These are phyloP conservation scores for Leccinum pallidistipes DNA, from an alignment of 1,284 basidiomycete species.

Conservation along the genomic window DNA sequence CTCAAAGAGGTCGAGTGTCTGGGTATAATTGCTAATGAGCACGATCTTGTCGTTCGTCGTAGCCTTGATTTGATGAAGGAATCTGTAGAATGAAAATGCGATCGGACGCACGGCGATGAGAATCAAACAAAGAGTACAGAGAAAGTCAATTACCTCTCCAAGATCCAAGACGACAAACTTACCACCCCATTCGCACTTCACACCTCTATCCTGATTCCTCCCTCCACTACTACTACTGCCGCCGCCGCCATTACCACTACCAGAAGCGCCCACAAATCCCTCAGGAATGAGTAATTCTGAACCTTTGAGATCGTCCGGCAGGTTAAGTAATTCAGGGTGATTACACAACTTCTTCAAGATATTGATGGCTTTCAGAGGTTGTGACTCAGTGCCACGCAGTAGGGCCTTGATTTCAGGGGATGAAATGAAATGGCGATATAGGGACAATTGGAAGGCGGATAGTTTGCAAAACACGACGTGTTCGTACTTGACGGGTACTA, in stretches of 20 bases:
- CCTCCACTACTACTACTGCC: slow-evolving; percentile 39
- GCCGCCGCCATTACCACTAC: slow-evolving; percentile 18
- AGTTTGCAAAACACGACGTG: slow-evolving; percentile 97
- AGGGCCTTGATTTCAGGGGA: slow-evolving; percentile 94
- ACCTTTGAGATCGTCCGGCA: slow-evolving; percentile 86
- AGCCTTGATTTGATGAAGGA: slow-evolving; percentile 79
- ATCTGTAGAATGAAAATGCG: slow-evolving; percentile 49
- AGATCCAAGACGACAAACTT: slow-evolving; percentile 95
- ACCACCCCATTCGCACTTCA: slow-evolving; percentile 82
- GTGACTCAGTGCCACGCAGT: slow-evolving; percentile 87
- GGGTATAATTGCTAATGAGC: slow-evolving; percentile 97
- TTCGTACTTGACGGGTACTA: slow-evolving; percentile 99
- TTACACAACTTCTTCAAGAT: slow-evolving; percentile 98
- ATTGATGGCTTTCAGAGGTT: slow-evolving; percentile 96
- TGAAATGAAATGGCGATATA: slow-evolving; percentile 93
- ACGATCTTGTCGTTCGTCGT: slow-evolving; percentile 97
- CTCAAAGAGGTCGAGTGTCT: slow-evolving; percentile 94
- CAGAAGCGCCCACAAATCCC: slow-evolving; percentile 67
- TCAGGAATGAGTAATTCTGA: slow-evolving; percentile 84
- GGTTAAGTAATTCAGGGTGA: slow-evolving; percentile 90
- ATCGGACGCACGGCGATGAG: background rate
- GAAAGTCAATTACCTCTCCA: slow-evolving; percentile 70
- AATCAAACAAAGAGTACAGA: background rate
- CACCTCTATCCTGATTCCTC: slow-evolving; percentile 46
- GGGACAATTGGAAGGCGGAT: slow-evolving; percentile 83